phyloP scores from a whole-genome alignment of 1,139 yeast species.

The Yamadazyma epiphylla region DNA sequence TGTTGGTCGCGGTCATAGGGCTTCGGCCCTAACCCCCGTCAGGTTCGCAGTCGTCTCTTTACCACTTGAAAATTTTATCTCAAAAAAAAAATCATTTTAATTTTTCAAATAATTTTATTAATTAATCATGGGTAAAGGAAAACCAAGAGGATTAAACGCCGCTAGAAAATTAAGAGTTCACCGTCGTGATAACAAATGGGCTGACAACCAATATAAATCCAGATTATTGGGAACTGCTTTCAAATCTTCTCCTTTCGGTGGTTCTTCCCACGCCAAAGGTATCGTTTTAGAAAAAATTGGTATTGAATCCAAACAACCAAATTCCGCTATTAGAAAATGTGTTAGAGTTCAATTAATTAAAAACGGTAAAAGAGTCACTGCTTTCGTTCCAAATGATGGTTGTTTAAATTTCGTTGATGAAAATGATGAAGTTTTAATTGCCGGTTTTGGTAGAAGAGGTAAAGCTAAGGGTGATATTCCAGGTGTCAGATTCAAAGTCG shows the following conservation, averaged over 20 bases:
- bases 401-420: conserved; percentile 99
- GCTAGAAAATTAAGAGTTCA: conserved; percentile 99
- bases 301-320: conserved; percentile 99
- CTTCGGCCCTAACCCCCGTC: background rate
- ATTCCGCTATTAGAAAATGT: conserved; percentile 99
- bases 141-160: conserved; percentile 98
- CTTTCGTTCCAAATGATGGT: conserved; percentile 99
- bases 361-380: conserved; percentile 99
- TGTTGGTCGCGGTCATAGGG: too few relatives aligned
- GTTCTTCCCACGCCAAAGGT: conserved; percentile 99
- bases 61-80: conserved; percentile 1
- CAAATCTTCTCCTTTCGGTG: conserved; percentile 99
- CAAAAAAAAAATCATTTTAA: conserved; percentile 6
- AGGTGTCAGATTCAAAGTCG: conserved; percentile 99
- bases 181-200: conserved; percentile 99
- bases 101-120: conserved; percentile 5
- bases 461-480: conserved; percentile 99
- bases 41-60: background rate
- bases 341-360: conserved; percentile 99
- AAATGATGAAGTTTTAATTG: conserved; percentile 98
- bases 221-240: conserved; percentile 99
- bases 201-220: conserved; percentile 96
- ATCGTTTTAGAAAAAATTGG: conserved; percentile 99
- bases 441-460: conserved; percentile 99
- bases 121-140: conserved; percentile 78